Conservation (phyloP, 768 basidiomycete genomes). For the Auricularia sp. region DNA sequence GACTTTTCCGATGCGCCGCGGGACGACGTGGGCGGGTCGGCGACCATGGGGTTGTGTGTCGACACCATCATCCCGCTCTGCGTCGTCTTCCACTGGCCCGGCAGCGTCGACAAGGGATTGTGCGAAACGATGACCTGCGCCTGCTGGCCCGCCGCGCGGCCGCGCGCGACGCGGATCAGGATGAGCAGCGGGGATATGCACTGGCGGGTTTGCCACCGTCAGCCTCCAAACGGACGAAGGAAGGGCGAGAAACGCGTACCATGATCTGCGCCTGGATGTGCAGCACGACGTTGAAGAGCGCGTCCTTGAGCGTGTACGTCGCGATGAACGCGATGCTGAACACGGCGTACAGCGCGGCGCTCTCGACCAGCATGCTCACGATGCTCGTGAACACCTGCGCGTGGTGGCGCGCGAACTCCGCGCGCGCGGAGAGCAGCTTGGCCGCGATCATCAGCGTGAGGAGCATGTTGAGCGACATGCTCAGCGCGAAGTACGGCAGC, state of each 20-base stretch:
- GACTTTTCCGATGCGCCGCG: too few relatives aligned
- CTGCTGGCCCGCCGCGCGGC: neutral
- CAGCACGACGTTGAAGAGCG: conserved; percentile 2
- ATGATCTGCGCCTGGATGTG: conserved; percentile 5
- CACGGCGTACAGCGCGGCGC: conserved; percentile 3
- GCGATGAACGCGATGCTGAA: conserved; percentile 1
- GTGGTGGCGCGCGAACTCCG: conserved; percentile 8
- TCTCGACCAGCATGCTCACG: conserved; percentile 3
- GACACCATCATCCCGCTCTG: too few relatives aligned
- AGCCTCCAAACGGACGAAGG: neutral
- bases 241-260: neutral
- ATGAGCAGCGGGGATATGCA: conserved; percentile 5
- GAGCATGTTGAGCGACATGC: conserved; percentile 18
- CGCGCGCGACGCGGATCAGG: conserved; percentile 3
- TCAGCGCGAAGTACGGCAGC: neutral
- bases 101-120: too few relatives aligned
- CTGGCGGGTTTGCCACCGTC: neutral
- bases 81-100: too few relatives aligned
- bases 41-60: too few relatives aligned
- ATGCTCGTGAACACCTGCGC: conserved; percentile 1
- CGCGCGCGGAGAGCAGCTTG: conserved; percentile 18
- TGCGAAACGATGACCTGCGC: too few relatives aligned
- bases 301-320: neutral
- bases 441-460: conserved; percentile 24
- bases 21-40: too few relatives aligned